Evolutionary conservation across 73 alveolate species (phyloP), one percentile per base, ranked within the genome.

Genomic region (Symbiodinium natans): DNA sequence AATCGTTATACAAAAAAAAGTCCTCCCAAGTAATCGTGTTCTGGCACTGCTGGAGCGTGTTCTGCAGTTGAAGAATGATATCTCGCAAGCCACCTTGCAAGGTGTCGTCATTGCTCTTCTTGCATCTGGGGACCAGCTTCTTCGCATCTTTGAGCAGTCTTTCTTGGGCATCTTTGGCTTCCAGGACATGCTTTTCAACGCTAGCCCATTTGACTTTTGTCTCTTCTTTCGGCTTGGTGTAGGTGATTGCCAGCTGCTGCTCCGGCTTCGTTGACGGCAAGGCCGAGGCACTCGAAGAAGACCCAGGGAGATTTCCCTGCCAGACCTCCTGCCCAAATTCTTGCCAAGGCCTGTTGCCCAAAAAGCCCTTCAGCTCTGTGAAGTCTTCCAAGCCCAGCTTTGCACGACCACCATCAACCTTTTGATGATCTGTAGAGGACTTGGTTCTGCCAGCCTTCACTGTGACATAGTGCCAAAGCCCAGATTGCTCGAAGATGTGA

Each of bases 381-480:
- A 33, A 86, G n/a, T 86, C 83, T 15, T 86, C 93, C 82, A 86
- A 59, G 13, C 40, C 29, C 56, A 54, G 29, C 5, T 33, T 9
- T 1, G 93, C 38, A 0, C 3, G 0, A 0, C 83, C 52, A 2
- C 82, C 93, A 15, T 36, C 13, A 0, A 84, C 39, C 75, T 84
- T 10, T 80, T 43, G 54, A 25, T n/a, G 3, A 80, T 46, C 93
- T 0, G 75, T 42, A 15, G 19, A 13, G 31, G 34, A 17, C 77
- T 84, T 84, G 29, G 80, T 43, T 34, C 93, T 42, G 19, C 93
- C 93, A 7, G 46, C 11, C 36, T n/a, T 33, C 48, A 84, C 93
- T n/a, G 54, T 34, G 11, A 8, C 3, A 27, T 27, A 43, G 48
- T n/a, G 38, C 80, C 77, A 84, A 5, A 84, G 8, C 8, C 93